Base-by-base conservation (phyloP, 1,284 basidiomycete species). In the Bondarzewia mesenterica region DNA sequence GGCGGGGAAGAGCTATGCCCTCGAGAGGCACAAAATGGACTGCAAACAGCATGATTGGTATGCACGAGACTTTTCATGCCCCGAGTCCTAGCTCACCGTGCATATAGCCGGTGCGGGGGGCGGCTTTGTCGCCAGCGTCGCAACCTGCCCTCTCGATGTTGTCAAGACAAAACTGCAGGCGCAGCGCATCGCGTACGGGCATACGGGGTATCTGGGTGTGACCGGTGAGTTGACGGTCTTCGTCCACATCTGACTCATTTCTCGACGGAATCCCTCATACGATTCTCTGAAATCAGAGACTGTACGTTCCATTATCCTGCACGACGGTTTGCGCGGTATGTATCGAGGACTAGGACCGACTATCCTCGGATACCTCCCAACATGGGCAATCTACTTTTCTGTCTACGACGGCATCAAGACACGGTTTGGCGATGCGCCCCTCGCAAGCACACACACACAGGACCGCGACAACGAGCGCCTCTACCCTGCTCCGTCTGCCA, bases 331-430 rank as follows among this genome's bases (percentile, higher is more conserved):
- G 47, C 79, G 85, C 45, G 93, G 94, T 12, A 74, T 96, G 53
- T 97, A 97, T 69, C 82, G 93, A 38, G 93, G 94, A 12, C 76
- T 97, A 22, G 93, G 93, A 7, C 94, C 93, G n/a, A 97, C 93
- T 12, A 79, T 97, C 51, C 77, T 93, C 5, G 93, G 93, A 6
- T 96, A 97, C 67, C 78, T 97, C 36, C 93, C 93, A 21, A 97
- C 93, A 7, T 96, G 93, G 93, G 93, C 92, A 22, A 97, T 97
- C 58, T 97, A 96, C 67, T 97, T 97, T 65, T 84, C 91, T n/a
- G 90, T 97, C 16, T 96, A 96, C 68, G 93, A 97, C 69, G 81
- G 87, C 51, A 88, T 93, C 66, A 96, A 96, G 74, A 79, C 79
- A 21, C 69, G 74, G 29, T 83, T 93, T 60, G 89, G 89, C 37